A percentile compares a stretch with the other conserved stretches of the same genome.
Conservation (phyloP, 352 stramenopile species). For the Phytophthora lateralis region DNA sequence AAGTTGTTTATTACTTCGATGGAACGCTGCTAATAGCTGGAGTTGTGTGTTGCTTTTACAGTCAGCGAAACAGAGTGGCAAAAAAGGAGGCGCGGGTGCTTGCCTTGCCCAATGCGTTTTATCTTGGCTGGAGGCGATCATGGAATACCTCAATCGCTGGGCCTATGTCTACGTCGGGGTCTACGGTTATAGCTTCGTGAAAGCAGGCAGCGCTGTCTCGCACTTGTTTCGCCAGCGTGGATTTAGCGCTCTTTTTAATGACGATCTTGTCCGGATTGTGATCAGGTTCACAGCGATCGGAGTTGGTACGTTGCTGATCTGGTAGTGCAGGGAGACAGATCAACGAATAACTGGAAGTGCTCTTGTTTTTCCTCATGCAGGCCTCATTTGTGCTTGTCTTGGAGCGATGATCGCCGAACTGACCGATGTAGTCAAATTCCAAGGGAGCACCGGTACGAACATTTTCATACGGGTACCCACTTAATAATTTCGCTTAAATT, state of each 20-base stretch:
- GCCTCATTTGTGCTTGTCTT: slow-evolving; percentile 53
- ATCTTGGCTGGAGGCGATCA: slow-evolving; percentile 68
- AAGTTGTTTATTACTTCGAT: neutral
- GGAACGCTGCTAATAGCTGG: neutral
- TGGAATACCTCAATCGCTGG: slow-evolving; percentile 92
- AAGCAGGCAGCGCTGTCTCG: slow-evolving; percentile 90
- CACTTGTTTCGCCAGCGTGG: slow-evolving; percentile 90
- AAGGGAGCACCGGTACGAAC: slow-evolving; percentile 40
- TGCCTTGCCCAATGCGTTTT: slow-evolving; percentile 78
- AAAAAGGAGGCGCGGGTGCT: slow-evolving; percentile 59
- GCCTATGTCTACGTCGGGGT: slow-evolving; percentile 94
- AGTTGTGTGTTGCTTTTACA: slow-evolving; percentile 12
- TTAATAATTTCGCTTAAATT: neutral
- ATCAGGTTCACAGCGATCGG: slow-evolving; percentile 82
- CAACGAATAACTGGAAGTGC: neutral
- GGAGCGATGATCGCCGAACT: slow-evolving; percentile 43
- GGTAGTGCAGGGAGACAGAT: neutral
- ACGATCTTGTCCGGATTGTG: slow-evolving; percentile 91
- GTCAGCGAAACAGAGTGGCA: slow-evolving; percentile 54
- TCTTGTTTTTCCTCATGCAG: slow-evolving; percentile 12
- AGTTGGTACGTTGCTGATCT: slow-evolving; percentile 48
- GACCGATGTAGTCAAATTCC: slow-evolving; percentile 46
- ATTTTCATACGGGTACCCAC: too few relatives aligned
- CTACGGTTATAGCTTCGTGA: slow-evolving; percentile 90
- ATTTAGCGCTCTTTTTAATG: slow-evolving; percentile 94